Evolutionary conservation across 257 asterid species (phyloP).

Genomic region (Cordia subcordata): DNA sequence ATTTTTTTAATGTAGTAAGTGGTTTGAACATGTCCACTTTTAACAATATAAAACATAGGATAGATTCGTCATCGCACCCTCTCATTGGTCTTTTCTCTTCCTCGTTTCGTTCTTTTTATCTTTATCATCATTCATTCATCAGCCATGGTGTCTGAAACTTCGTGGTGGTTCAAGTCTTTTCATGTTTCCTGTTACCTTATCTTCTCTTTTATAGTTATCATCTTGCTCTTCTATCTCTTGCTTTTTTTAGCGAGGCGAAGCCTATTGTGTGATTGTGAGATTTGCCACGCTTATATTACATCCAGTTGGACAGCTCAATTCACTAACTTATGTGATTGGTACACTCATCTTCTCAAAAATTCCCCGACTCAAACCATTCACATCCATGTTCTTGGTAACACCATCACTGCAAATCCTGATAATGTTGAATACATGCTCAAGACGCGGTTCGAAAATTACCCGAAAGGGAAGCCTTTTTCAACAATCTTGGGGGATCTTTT

Average conservation of each 20-base stretch:
- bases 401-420: conserved; percentile 34
- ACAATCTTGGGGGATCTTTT: conserved; percentile 41
- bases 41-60: conserved; percentile 1
- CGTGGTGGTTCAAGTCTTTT: conserved; percentile 8
- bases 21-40: conserved; percentile 1
- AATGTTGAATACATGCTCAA: conserved; percentile 44
- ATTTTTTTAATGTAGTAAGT: neutral
- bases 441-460: conserved; percentile 33
- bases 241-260: conserved; percentile 9
- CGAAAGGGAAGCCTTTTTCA: conserved; percentile 43
- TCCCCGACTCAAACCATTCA: conserved; percentile 56
- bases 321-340: conserved; percentile 71
- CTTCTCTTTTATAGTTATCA: conserved; percentile 4
- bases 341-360: conserved; percentile 47
- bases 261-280: conserved; percentile 53
- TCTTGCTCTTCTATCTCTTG: conserved; percentile 15
- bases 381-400: conserved; percentile 64
- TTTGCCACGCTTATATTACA: conserved; percentile 45
- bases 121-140: conserved; percentile 11
- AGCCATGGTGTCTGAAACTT: conserved; percentile 26
- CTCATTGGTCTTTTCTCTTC: neutral
- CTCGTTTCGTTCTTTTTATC: conserved; percentile 2
- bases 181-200: conserved; percentile 12
- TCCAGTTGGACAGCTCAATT: conserved; percentile 42
- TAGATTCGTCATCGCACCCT: neutral